Base-by-base conservation (phyloP, 371 early-diverging fungal genomes). In the Mucor velutinosus region DNA sequence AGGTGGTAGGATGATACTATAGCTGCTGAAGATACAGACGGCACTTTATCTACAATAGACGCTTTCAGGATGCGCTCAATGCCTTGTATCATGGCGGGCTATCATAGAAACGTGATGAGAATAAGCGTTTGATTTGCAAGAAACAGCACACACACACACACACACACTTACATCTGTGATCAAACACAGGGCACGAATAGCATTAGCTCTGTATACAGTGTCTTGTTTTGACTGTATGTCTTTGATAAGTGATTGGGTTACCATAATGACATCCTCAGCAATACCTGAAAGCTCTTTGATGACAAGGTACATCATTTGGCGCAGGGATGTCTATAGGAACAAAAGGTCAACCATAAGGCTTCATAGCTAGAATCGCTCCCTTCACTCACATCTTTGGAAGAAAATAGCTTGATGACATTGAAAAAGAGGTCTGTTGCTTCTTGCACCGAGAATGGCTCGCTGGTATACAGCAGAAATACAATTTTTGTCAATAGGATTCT, bases 341-440 rank as follows among this genome's bases (percentile, higher is more conserved):
- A 47, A 1, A 10, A n/a, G 25, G 1, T n/a, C 3, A 29, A 33
- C n/a, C 7, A 35, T 37, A 19, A 35, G 15, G 45, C 17, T 17
- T n/a, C 43, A 17, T 43, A 17, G 1, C 2, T 0, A 43, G 5
- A 17, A 17, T 43, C 32, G 23, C 45, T 4, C 7, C 30, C 30
- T 5, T 30, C 47, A 53, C 91, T 75, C 87, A 95, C 96, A 83
- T 98, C 98, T 79, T 92, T 94, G 66, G 89, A 90, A 85, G 97
- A 97, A 83, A 99, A 99, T 59, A 98, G 90, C 85, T 97, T 96
- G 11, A 96, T 97, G 70, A 96, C 94, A 73, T 94, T 93, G 78
- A 99, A 99, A 81, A 99, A 99, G 17, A 96, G 87, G 71, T 97
- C 94, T 0, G 99, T 99, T 4, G 99, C 98, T 82, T 98, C 99